phyloP scores from a whole-genome alignment of 2,329 filamentous ascomycete species.

The Fusarium camptoceras region DNA sequence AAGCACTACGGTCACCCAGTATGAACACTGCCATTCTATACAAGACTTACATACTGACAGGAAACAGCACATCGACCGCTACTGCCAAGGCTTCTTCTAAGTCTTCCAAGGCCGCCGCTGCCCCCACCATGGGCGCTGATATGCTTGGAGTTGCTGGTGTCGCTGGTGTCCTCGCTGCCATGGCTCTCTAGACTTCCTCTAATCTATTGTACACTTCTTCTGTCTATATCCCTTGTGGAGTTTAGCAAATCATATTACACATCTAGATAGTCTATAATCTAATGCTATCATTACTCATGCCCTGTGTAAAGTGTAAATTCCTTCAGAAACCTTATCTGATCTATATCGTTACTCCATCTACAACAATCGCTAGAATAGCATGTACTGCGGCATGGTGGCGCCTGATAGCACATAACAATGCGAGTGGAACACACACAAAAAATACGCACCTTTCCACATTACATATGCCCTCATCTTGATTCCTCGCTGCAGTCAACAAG shows the following conservation, averaged over 20 bases:
- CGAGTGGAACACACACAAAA: no score
- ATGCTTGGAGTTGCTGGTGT: conserved; percentile 19
- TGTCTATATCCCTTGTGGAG: conserved; percentile 1
- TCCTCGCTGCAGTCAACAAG: no score
- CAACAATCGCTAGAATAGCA: not conserved
- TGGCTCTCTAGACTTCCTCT: conserved; percentile 1
- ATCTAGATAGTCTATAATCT: not conserved
- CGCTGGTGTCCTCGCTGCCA: conserved; percentile 19
- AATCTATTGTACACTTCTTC: not conserved
- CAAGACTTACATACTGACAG: not conserved
- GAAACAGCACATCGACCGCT: not conserved
- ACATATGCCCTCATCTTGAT: no score
- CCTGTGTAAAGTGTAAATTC: no score
- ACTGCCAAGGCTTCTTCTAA: not conserved
- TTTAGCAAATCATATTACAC: conserved; percentile 4
- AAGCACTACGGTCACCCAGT: conserved; percentile 21
- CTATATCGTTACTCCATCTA: not conserved
- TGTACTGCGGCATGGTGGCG: not conserved
- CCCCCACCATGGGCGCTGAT: conserved; percentile 17
- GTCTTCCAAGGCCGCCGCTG: conserved; percentile 13
- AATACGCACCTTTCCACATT: no score
- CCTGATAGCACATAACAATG: no score
- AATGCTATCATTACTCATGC: not conserved
- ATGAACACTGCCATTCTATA: rapidly evolving
- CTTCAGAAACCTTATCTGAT: no score